A percentile compares a stretch with the other conserved stretches of the same genome.
These are phyloP conservation scores for Cystofilobasidium ferigula DNA, from an alignment of 768 basidiomycete species.

Conservation along the genomic window DNA sequence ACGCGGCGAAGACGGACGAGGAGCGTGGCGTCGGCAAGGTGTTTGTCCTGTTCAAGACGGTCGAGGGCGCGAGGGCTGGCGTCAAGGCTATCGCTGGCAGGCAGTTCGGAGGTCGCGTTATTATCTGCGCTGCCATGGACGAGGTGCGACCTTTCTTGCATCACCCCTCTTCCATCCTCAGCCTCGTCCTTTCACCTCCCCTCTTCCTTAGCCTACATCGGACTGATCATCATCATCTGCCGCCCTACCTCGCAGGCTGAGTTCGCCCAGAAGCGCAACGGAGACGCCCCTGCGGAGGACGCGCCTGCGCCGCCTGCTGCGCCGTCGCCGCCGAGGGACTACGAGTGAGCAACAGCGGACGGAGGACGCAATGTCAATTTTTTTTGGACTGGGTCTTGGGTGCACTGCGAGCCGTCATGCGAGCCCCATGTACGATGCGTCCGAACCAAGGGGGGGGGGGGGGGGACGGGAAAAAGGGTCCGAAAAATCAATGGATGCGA, in stretches of 20 bases:
- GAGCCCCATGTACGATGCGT: too few relatives aligned
- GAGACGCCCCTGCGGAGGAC: slow-evolving; percentile 6
- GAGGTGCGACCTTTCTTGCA: slow-evolving; percentile 10
- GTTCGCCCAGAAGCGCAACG: background rate
- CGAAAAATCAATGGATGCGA: too few relatives aligned
- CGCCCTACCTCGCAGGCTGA: background rate
- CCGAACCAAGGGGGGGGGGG: too few relatives aligned
- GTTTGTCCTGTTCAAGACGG: slow-evolving; percentile 71
- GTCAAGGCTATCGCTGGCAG: slow-evolving; percentile 76
- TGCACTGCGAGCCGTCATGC: too few relatives aligned
- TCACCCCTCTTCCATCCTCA: background rate
- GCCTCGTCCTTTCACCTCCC: background rate
- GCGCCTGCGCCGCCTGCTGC: background rate
- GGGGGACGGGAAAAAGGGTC: too few relatives aligned
- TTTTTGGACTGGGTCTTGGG: background rate
- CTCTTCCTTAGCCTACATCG: too few relatives aligned
- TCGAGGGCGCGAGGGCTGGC: slow-evolving; percentile 55
- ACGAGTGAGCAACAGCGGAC: too few relatives aligned
- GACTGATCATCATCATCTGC: too few relatives aligned
- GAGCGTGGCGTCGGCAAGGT: slow-evolving; percentile 88
- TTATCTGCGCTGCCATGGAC: slow-evolving; percentile 22
- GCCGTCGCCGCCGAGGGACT: background rate
- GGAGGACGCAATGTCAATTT: slow-evolving; percentile 1
- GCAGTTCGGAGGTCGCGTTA: slow-evolving; percentile 37
- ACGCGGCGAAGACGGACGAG: slow-evolving; percentile 43